Base-by-base conservation (phyloP, 371 early-diverging fungal genomes). In the Rhizopus delemar region DNA sequence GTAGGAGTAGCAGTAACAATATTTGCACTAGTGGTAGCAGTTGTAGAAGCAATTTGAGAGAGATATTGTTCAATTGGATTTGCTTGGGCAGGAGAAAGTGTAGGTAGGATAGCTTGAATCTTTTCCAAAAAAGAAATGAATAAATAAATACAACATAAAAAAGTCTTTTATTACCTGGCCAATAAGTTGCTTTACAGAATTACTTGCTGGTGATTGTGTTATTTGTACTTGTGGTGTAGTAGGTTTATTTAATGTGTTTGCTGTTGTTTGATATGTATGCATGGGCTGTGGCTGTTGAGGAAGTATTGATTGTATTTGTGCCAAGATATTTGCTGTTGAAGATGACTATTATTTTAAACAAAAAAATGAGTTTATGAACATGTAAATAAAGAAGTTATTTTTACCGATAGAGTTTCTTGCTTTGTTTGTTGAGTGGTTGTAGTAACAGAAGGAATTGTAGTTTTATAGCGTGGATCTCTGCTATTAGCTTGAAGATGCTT, bases 81-180 rank as follows among this genome's bases (percentile, higher is more conserved):
- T 7, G 75, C 73, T 56, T 77, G 75, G 33, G 67, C 55, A 11
- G 75, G 51, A 43, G 78, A 72, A 38, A 78, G 53, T 15, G 73
- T 66, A 29, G 79, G 79, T 33, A 78, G 63, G 8, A 78, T 67
- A 13, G 79, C 69, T 50, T 75, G 71, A 6, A 78, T 73, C 79
- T 78, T 29, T 22, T 28, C 7, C 13, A 35, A 46, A 33, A 32
- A 31, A 38, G 29, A 12, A 62, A 33, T 49, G 11, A 43, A 34
- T 48, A 43, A 11, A 5, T 28, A 0, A 16, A 5, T 15, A 36
- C 6, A 36, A 36, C 5, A 13, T 9, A 36, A 52, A 46, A 45
- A 41, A 43, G n/a, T 13, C n/a, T 43, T n/a, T 15, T 5, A 5
- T 63, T 70, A 77, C 73, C 62, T 79, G 66, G 6, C 49, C 59